Conservation (phyloP, 2,329 filamentous ascomycete genomes). For the Hymenoscyphus infarciens region DNA sequence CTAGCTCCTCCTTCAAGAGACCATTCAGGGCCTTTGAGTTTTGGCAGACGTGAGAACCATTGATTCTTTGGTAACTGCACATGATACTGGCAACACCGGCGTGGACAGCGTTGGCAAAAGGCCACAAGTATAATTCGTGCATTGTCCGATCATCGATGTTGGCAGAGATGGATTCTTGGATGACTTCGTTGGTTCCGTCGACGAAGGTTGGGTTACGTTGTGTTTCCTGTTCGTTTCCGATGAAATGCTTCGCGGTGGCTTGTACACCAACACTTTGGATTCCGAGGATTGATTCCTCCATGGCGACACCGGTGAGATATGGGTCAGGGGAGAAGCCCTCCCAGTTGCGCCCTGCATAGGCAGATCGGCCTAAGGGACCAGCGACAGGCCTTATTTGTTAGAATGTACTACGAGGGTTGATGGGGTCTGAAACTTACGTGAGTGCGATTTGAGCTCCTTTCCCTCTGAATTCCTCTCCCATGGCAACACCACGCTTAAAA, state of each 20-base stretch:
- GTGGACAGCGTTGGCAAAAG: slow-evolving; percentile 72
- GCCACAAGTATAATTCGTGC: slow-evolving; percentile 80
- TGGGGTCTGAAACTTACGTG: slow-evolving; percentile 30
- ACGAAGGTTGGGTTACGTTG: slow-evolving; percentile 30
- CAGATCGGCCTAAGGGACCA: slow-evolving; percentile 46
- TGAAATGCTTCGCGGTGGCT: slow-evolving; percentile 52
- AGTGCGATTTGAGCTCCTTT: slow-evolving; percentile 76
- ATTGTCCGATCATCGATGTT: slow-evolving; percentile 74
- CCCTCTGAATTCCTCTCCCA: slow-evolving; percentile 59
- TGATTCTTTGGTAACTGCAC: slow-evolving; percentile 75
- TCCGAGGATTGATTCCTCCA: slow-evolving; percentile 56
- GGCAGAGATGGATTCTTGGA: slow-evolving; percentile 60
- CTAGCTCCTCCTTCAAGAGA: slow-evolving; percentile 77
- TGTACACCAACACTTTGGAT: slow-evolving; percentile 48
- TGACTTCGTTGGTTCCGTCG: slow-evolving; percentile 33
- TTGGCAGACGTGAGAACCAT: slow-evolving; percentile 64
- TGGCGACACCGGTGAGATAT: slow-evolving; percentile 51
- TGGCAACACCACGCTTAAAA: slow-evolving; percentile 42
- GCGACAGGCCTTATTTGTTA: slow-evolving; percentile 35
- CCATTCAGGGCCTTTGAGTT: slow-evolving; percentile 79
- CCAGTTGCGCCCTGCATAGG: slow-evolving; percentile 44
- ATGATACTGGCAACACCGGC: slow-evolving; percentile 77
- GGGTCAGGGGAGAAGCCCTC: slow-evolving; percentile 35
- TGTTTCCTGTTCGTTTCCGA: slow-evolving; percentile 71
- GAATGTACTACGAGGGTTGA: not conserved